Evolutionary conservation across 345 rosid genomes (phyloP).

Genomic region (Turnera subulata): DNA sequence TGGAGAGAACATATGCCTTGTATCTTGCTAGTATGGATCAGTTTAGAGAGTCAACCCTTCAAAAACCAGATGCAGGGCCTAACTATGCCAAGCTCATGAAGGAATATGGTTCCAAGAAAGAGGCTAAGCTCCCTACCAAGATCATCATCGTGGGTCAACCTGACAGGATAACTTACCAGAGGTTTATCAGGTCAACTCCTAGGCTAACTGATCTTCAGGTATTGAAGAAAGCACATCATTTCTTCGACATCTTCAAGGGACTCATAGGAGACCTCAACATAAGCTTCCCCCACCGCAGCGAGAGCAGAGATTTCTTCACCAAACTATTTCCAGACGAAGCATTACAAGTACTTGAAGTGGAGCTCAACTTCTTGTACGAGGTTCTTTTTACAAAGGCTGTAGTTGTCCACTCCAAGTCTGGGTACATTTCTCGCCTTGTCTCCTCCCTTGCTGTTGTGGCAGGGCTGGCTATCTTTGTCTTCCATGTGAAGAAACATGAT

Average conservation of each 20-base stretch:
- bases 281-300: constrained; percentile 46
- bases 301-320: constrained; percentile 43
- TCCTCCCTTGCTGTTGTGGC: constrained; percentile 25
- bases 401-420: constrained; percentile 31
- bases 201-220: constrained; percentile 20
- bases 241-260: constrained; percentile 45
- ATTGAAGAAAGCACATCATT: constrained; percentile 32
- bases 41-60: constrained; percentile 55
- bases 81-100: constrained; percentile 65
- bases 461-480: constrained; percentile 34
- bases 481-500: constrained; percentile 18
- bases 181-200: constrained; percentile 14
- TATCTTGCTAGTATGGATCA: constrained; percentile 53
- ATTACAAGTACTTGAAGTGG: constrained; percentile 46
- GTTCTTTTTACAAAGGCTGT: constrained; percentile 49
- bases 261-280: constrained; percentile 54
- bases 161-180: constrained; percentile 11
- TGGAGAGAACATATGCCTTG: constrained; percentile 53
- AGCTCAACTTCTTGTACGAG: constrained; percentile 62
- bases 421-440: constrained; percentile 26
- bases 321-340: constrained; percentile 28
- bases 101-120: constrained; percentile 44
- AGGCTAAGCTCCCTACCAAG: constrained; percentile 36
- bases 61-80: constrained; percentile 55
- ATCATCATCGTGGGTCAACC: constrained; percentile 42